Conservation (phyloP, 768 basidiomycete species). For the Jaapia argillacea region DNA sequence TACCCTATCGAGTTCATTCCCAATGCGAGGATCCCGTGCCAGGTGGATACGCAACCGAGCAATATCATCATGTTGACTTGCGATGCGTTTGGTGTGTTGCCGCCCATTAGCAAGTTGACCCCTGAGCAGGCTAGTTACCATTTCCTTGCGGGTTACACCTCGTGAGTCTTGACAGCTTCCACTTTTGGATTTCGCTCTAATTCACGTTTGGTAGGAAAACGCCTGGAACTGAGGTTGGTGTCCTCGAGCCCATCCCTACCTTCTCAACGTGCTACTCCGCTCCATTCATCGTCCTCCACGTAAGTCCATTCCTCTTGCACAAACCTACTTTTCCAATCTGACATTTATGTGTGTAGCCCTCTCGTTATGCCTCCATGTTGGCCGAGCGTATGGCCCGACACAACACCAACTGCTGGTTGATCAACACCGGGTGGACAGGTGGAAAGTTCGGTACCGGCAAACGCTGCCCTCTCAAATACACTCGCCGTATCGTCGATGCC, state of each 20-base stretch:
- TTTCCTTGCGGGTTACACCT: slow-evolving; percentile 95
- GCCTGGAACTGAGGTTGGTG: slow-evolving; percentile 97
- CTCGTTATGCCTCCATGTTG: slow-evolving; percentile 97
- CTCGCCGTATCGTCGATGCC: slow-evolving; percentile 92
- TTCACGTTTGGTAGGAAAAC: slow-evolving; percentile 61
- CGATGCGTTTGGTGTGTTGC: slow-evolving; percentile 96
- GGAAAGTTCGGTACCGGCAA: slow-evolving; percentile 90
- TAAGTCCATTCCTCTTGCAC: no score
- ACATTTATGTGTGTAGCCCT: no score
- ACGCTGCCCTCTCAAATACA: slow-evolving; percentile 94
- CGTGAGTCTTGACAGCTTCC: slow-evolving; percentile 48
- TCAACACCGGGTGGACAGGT: slow-evolving; percentile 97
- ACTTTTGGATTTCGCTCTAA: background rate
- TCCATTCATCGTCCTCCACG: slow-evolving; percentile 98
- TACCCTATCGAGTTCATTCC: slow-evolving; percentile 98
- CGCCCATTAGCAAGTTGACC: slow-evolving; percentile 87
- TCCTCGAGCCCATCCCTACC: slow-evolving; percentile 95
- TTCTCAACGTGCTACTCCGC: slow-evolving; percentile 99
- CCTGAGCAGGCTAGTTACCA: slow-evolving; percentile 96
- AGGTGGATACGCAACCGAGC: slow-evolving; percentile 77
- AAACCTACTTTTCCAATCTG: no score
- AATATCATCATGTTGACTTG: slow-evolving; percentile 98
- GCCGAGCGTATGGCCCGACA: slow-evolving; percentile 86
- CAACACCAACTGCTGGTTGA: slow-evolving; percentile 92
- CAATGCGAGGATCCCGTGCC: slow-evolving; percentile 90